Evolutionary conservation across 2,329 filamentous ascomycete species (phyloP).

Genomic region (Hysterium pulicare): DNA sequence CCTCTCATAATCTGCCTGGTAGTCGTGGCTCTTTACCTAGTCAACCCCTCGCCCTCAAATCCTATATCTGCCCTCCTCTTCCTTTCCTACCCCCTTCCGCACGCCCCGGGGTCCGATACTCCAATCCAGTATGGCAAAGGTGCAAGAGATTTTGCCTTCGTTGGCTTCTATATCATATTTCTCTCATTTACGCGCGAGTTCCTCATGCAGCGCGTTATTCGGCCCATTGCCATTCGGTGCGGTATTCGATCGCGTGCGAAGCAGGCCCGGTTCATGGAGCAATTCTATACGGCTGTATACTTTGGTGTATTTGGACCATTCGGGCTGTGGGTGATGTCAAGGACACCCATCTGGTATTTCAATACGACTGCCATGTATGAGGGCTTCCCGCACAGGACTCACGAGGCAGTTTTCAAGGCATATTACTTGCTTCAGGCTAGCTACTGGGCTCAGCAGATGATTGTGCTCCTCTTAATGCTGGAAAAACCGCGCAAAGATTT

Average conservation of each 20-base stretch:
- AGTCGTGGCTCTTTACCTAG: slow-evolving; percentile 65
- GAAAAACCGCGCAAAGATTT: slow-evolving; percentile 96
- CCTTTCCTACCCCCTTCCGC: slow-evolving; percentile 77
- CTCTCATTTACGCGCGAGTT: slow-evolving; percentile 94
- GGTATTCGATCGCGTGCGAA: slow-evolving; percentile 72
- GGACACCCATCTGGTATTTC: slow-evolving; percentile 94
- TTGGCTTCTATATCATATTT: slow-evolving; percentile 83
- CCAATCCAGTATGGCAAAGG: slow-evolving; percentile 79
- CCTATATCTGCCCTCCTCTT: slow-evolving; percentile 79
- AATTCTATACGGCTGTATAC: slow-evolving; percentile 91
- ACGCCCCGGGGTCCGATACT: slow-evolving; percentile 41
- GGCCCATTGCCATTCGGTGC: slow-evolving; percentile 66
- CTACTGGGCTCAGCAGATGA: slow-evolving; percentile 93
- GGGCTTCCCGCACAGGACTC: slow-evolving; percentile 76
- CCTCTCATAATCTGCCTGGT: slow-evolving; percentile 66
- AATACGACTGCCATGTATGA: slow-evolving; percentile 90
- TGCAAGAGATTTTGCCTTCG: slow-evolving; percentile 79
- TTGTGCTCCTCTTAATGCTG: slow-evolving; percentile 80
- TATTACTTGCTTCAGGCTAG: slow-evolving; percentile 94
- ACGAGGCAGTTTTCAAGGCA: slow-evolving; percentile 81
- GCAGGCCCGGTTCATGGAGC: slow-evolving; percentile 91
- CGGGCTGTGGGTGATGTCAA: slow-evolving; percentile 86
- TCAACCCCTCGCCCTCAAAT: slow-evolving; percentile 75
- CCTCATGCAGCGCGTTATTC: slow-evolving; percentile 85
- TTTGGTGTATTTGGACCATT: slow-evolving; percentile 78